Percentiles rank a stretch among this genome's conserved stretches.
These are phyloP conservation scores for Agaricales sp. DNA, from an alignment of 1,284 basidiomycete genomes.

Conservation along the genomic window DNA sequence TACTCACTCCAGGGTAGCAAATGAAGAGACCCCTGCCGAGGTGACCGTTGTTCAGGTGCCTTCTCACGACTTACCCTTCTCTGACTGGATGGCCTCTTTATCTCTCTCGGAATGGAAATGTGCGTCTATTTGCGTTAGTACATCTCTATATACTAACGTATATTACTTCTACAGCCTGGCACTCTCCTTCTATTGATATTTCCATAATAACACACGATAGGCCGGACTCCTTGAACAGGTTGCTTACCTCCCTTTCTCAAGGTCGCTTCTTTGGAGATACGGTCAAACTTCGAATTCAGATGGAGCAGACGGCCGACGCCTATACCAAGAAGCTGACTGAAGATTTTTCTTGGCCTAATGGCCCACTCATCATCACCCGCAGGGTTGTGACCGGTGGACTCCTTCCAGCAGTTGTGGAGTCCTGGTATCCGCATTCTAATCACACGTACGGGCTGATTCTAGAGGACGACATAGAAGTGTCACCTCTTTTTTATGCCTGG, in stretches of 20 bases:
- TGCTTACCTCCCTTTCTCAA: constrained; percentile 49
- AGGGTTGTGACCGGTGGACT: constrained; percentile 68
- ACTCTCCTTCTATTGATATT: constrained; percentile 55
- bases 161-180: constrained; percentile 48
- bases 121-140: constrained; percentile 18
- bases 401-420: constrained; percentile 73
- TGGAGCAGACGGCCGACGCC: constrained; percentile 63
- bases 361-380: constrained; percentile 49
- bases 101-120: constrained; percentile 44
- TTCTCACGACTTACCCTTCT: constrained; percentile 38
- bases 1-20: constrained; percentile 18
- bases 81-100: constrained; percentile 57
- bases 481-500: constrained; percentile 78
- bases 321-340: constrained; percentile 45
- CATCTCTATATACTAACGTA: constrained; percentile 1
- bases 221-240: constrained; percentile 56
- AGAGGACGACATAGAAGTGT: constrained; percentile 79
- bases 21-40: constrained; percentile 13
- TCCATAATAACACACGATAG: constrained; percentile 70
- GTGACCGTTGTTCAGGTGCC: constrained; percentile 39
- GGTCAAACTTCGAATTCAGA: constrained; percentile 52
- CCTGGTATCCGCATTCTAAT: constrained; percentile 71
- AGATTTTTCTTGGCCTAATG: constrained; percentile 49
- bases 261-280: constrained; percentile 62
- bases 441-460: constrained; percentile 70